Evolutionary conservation across 2,329 filamentous ascomycete species (phyloP).

Genomic region (Orbilia quercus): DNA sequence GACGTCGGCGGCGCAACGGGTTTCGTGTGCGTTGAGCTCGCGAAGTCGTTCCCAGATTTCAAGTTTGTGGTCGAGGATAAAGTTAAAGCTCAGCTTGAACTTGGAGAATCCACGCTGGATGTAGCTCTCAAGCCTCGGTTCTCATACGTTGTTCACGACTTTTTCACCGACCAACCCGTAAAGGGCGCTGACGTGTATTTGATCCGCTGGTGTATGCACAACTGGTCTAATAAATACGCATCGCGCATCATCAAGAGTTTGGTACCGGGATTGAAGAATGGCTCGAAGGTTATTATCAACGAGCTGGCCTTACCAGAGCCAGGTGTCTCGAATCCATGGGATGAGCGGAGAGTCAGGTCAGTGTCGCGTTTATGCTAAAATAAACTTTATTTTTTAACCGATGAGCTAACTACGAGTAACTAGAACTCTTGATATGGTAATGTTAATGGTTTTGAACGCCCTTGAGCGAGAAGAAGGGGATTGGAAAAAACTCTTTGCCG

Average conservation of each 20-base stretch:
- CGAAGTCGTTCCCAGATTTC: conserved; percentile 67
- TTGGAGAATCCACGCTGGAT: conserved; percentile 31
- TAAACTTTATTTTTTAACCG: conserved; percentile 7
- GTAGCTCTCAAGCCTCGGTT: conserved; percentile 58
- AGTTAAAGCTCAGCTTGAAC: conserved; percentile 50
- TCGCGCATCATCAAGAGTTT: conserved; percentile 67
- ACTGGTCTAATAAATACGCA: conserved; percentile 70
- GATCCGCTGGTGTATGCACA: conserved; percentile 72
- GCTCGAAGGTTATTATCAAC: conserved; percentile 66
- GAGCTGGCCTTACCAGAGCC: conserved; percentile 61
- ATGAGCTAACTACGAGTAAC: conserved; percentile 51
- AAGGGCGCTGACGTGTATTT: conserved; percentile 70
- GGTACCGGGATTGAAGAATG: conserved; percentile 69
- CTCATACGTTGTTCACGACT: conserved; percentile 67
- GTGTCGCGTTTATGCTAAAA: conserved; percentile 15
- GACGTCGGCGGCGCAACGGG: conserved; percentile 72
- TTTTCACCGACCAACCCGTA: conserved; percentile 70
- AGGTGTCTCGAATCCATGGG: conserved; percentile 52
- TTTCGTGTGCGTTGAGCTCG: conserved; percentile 70
- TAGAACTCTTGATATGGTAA: conserved; percentile 62
- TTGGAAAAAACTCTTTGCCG: conserved; percentile 61
- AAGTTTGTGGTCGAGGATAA: conserved; percentile 70
- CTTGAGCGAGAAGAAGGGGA: conserved; percentile 62
- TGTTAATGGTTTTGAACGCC: conserved; percentile 63
- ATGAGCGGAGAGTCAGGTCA: conserved; percentile 60